phyloP scores from a whole-genome alignment of 2,329 filamentous ascomycete genomes.

The Penicillium sp. region DNA sequence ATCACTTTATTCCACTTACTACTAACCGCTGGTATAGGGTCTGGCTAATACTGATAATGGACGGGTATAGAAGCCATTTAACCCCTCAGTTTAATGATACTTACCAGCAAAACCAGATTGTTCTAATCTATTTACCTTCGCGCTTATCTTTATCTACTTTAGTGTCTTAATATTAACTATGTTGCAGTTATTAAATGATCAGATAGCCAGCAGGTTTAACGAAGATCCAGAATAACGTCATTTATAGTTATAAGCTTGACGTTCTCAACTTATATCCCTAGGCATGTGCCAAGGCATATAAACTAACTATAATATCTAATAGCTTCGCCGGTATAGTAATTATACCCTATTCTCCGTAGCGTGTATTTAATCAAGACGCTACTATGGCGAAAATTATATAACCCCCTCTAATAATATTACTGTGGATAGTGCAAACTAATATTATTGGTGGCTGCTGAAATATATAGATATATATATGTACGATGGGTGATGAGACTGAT shows the following conservation, averaged over 20 bases:
- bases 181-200: too few species aligned
- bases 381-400: too few species aligned
- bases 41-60: constrained; percentile 43
- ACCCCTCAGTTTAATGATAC: constrained; percentile 16
- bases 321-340: neutral
- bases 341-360: neutral
- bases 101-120: neutral
- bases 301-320: neutral
- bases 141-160: neutral
- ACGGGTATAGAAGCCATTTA: constrained; percentile 42
- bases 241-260: neutral
- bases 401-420: too few species aligned
- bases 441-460: too few species aligned
- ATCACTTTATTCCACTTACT: constrained; percentile 39
- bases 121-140: neutral
- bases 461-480: too few species aligned
- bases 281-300: neutral
- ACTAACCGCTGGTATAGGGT: constrained; percentile 24
- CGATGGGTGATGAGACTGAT: too few species aligned
- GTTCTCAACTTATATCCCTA: neutral
- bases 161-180: neutral
- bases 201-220: too few species aligned
- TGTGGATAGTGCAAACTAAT: too few species aligned
- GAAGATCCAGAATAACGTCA: neutral
- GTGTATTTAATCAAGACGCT: neutral